Conservation (phyloP, 768 basidiomycete species). For the Lentinula sp. region DNA sequence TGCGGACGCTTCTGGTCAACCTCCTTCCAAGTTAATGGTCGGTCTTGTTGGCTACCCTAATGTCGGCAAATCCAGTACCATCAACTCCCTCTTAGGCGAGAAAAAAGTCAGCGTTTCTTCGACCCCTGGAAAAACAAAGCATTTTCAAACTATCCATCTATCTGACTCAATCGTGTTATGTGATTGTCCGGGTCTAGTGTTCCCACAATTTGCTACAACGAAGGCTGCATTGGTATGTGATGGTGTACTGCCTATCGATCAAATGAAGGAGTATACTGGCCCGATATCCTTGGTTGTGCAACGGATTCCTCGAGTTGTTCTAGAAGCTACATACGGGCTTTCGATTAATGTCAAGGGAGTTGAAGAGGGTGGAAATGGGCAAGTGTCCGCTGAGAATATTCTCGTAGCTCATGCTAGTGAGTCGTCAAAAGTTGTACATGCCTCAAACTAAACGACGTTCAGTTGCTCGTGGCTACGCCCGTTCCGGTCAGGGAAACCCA, state of each 20-base stretch:
- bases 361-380: conserved; percentile 84
- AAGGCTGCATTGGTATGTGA: conserved; percentile 95
- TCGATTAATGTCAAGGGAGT: conserved; percentile 52
- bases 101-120: conserved; percentile 98
- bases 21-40: conserved; percentile 63
- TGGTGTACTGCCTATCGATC: conserved; percentile 95
- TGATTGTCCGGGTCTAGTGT: conserved; percentile 97
- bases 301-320: conserved; percentile 71
- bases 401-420: conserved; percentile 88
- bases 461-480: conserved; percentile 92
- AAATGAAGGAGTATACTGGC: conserved; percentile 88
- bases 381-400: conserved; percentile 71
- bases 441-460: conserved; percentile 8
- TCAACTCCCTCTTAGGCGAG: conserved; percentile 92
- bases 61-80: conserved; percentile 97
- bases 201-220: conserved; percentile 96
- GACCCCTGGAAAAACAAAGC: conserved; percentile 97
- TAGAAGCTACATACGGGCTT: conserved; percentile 91
- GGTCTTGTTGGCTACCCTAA: conserved; percentile 98
- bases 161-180: conserved; percentile 83
- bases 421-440: conserved; percentile 26
- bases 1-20: conserved; percentile 45
- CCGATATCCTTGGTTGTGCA: conserved; percentile 74
- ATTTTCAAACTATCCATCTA: conserved; percentile 97
- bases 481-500: conserved; percentile 93